Evolutionary conservation across 345 rosid genomes (phyloP), one percentile per base, ranked within the genome.

Genomic region (Brassica juncea): DNA sequence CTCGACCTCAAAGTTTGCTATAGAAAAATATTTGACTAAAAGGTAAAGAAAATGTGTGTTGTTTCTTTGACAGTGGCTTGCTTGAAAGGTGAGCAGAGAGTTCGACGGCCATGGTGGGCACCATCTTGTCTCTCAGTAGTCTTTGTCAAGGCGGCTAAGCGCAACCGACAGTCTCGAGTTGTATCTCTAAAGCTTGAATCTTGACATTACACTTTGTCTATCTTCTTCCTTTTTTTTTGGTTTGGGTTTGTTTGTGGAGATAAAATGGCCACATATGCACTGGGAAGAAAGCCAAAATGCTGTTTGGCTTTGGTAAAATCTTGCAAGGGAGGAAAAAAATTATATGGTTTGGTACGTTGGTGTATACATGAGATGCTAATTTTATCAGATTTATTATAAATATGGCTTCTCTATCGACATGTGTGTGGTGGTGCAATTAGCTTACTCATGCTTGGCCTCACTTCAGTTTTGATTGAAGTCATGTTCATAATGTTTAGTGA

Each of bases 41-140:
- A 2, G 5, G 23, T 0, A 23, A 23, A 23, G 25, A 23, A 23
- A 23, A 23, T 23, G 25, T 23, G 25, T 23, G 25, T 23, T 69
- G 39, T 23, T 3, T 34, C 2, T 28, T 66, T 59, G 3, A 66
- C 86, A 95, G 98, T 94, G 88, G 99, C 99, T 63, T 94, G 99
- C 84, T 86, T 94, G 83, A 94, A 94, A 83, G 99, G 99, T 49
- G 99, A 94, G 74, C 99, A 94, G 78, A 91, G 90, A 66, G 95
- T 94, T 52, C 89, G 94, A 76, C 84, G 95, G 65, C 99, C 99
- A 67, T 94, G 99, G 99, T 94, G 99, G 99, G 99, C 95, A 14
- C 97, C 99, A 2, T 86, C 99, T 12, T 94, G 97, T 85, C 89
- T 94, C 25, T 91, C 97, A 0, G 84, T 85, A 79, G 84, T 94